phyloP scores from a whole-genome alignment of 129 eudicot species.

The Cynara cardunculus region DNA sequence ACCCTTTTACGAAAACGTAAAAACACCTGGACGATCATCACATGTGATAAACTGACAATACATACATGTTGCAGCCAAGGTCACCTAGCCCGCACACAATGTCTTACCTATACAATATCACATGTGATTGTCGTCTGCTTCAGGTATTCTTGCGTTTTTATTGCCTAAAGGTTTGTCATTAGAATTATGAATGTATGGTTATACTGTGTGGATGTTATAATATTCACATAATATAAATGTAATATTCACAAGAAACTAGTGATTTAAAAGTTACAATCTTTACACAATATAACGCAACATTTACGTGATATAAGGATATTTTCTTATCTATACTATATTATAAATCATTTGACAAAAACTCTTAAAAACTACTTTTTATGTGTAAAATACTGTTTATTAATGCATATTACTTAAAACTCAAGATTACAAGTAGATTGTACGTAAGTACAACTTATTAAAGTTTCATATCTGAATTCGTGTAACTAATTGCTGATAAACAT shows the following conservation, averaged over 20 bases:
- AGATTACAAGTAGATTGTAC: too few species aligned
- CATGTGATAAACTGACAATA: not conserved
- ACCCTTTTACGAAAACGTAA: not conserved
- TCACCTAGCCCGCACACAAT: not conserved
- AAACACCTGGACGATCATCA: not conserved
- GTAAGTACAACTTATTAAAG: too few species aligned
- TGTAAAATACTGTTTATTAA: too few species aligned
- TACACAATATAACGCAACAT: not conserved
- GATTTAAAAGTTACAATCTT: not conserved
- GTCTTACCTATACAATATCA: not conserved
- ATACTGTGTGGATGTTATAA: not conserved
- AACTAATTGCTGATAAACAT: too few species aligned
- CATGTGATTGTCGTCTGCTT: not conserved
- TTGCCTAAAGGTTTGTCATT: not conserved
- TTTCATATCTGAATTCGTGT: too few species aligned
- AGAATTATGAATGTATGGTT: not conserved
- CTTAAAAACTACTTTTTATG: too few species aligned
- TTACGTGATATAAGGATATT: not conserved
- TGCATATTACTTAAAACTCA: too few species aligned
- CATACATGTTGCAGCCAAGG: not conserved
- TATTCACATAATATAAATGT: not conserved
- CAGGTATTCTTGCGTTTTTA: not conserved
- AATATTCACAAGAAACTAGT: not conserved
- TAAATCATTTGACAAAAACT: too few species aligned
- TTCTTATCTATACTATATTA: too few species aligned